Evolutionary conservation across 2,329 filamentous ascomycete species (phyloP).

Genomic region (Penicillium sumatraense): DNA sequence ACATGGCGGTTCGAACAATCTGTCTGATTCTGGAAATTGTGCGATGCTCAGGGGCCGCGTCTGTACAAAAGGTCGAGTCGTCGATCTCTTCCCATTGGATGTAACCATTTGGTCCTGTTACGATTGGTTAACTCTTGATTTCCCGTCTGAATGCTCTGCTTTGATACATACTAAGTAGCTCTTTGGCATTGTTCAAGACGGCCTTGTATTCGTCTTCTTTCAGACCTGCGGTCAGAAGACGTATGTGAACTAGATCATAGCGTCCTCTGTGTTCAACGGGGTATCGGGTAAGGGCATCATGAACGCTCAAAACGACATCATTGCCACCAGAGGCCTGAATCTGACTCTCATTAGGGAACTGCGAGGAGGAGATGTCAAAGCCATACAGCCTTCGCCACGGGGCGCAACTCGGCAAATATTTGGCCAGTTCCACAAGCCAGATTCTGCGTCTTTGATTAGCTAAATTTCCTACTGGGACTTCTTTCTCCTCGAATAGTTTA

Average conservation of each 20-base stretch:
- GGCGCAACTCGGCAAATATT: not conserved
- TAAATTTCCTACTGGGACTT: not conserved
- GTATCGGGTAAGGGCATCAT: conserved; percentile 24
- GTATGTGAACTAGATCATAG: conserved; percentile 4
- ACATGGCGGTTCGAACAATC: conserved; percentile 14
- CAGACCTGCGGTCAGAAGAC: not conserved
- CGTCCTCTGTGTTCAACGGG: not conserved
- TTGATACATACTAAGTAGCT: not conserved
- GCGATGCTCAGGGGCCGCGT: conserved; percentile 10
- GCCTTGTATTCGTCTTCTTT: not conserved
- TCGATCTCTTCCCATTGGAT: conserved; percentile 36
- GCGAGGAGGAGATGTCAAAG: conserved; percentile 37
- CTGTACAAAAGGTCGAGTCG: conserved; percentile 21
- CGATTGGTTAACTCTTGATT: no score
- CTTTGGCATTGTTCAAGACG: not conserved
- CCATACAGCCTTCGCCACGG: conserved; percentile 25
- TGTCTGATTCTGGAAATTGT: conserved; percentile 11
- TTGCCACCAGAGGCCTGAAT: conserved; percentile 16
- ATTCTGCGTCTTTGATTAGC: conserved; percentile 18
- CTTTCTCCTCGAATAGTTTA: not conserved
- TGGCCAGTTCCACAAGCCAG: conserved; percentile 29
- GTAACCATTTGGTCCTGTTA: conserved; percentile 30
- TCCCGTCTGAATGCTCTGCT: no score
- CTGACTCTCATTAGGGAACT: conserved; percentile 26
- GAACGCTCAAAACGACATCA: conserved; percentile 16